Evolutionary conservation across 306 rosid genomes (phyloP), one percentile per base, ranked within the genome.

Genomic region (Trifolium subterraneum): DNA sequence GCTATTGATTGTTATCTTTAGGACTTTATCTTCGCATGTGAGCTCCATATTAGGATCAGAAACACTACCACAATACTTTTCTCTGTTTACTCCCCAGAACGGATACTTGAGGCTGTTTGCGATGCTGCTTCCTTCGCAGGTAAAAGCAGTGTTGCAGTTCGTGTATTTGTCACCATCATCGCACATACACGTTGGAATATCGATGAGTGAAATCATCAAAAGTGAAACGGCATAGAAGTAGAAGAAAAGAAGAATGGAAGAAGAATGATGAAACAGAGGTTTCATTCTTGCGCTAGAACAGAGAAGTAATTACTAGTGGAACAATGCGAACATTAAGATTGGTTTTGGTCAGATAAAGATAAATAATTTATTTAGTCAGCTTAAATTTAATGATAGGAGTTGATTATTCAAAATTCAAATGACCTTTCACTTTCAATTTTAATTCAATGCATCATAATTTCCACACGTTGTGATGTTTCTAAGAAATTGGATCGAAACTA

Each of bases 61-160:
- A 1, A 3, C 13, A 45, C 1, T 15, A 8, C 88, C 85, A 9
- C 88, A 84, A 15, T 74, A 58, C 0, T 14, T 0, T 8, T 14
- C 12, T 74, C 83, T 81, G 22, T 41, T 36, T 23, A 0, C 56
- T 16, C 85, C 88, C 75, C 70, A 74, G 56, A 81, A 84, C 1
- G 85, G 85, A 27, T 84, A 81, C 3, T 2, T 59, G 27, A 81
- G 64, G 38, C 42, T 3, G 6, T 51, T 3, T 8, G 13, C 0
- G 12, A 74, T 2, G 3, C 1, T 14, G 51, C 51, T 45, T 6
- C 0, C 0, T 39, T 78, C 66, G 27, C 88, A 84, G 18, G 23
- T 22, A 23, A 71, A 74, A 14, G 64, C 1, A 2, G 13, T 7
- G 5, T n/a, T n/a, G 68, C 86, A 85, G 36, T 68, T 56, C 0